Evolutionary conservation across 495 filamentous ascomycete species (phyloP), one percentile per base, ranked within the genome.

Genomic region (Entonaema liquescens): DNA sequence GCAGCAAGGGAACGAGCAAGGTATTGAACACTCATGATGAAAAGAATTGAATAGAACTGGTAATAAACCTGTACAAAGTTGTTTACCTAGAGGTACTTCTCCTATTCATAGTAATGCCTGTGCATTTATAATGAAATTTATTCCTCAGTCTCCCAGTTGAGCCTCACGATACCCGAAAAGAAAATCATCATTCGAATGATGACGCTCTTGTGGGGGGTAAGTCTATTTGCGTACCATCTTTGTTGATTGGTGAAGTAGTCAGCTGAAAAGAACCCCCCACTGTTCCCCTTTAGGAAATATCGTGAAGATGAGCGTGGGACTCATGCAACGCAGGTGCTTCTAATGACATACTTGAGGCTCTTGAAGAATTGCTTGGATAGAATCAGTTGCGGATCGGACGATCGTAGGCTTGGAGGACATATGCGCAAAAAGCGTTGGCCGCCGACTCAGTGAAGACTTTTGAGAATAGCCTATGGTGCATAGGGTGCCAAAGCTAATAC

Each of bases 21-120:
- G 8, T 66, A 58, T 54, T 71, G 68, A 25, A 61, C 52, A 36
- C 62, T 71, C 68, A 71, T 71, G 62, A 29, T 66, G 53, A 2
- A 25, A 47, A 5, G 17, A n/a, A 56, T 50, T n/a, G n/a, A 26
- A 11, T 62, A 33, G 29, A 29, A 31, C 44, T 8, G 3, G 26
- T 2, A 4, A 53, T 58, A 21, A 19, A 21, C 35, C 13, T 5
- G 40, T 3, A 11, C 23, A n/a, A 12, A 17, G n/a, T 36, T 29
- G 35, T n/a, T n/a, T n/a, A n/a, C n/a, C 36, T 26, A 42, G 9
- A 29, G 36, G 7, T 13, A 59, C 23, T 12, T 59, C 17, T 40
- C 17, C 17, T 7, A 19, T 0, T 6, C 9, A 17, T 12, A 56
- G 17, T 19, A 19, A 31, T 12, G 42, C 21, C 29, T 13, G 3